Base-by-base conservation (phyloP, 2,329 filamentous ascomycete species). In the Fusarium sp. region DNA sequence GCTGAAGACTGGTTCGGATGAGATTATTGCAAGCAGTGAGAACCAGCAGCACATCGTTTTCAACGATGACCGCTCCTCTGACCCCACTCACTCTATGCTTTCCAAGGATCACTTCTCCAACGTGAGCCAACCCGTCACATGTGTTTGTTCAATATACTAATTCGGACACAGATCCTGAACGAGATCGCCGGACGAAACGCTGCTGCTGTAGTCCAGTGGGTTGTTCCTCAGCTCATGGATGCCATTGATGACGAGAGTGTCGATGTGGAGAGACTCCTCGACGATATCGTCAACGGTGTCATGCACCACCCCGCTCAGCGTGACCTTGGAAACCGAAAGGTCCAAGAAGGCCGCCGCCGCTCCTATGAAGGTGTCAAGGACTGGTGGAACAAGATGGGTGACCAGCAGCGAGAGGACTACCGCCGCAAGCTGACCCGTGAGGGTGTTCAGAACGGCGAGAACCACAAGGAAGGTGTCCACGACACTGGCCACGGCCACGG, bases 71-170 rank as follows among this genome's bases (percentile, higher is more conserved):
- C 66, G 86, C 51, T 91, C 83, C 66, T 89, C 88, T 20, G 91
- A 97, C 75, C 95, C 94, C 0, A 97, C 94, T 2, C 94, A 97
- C 82, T 96, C 93, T 20, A 97, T 97, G 94, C 83, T 97, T 52
- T 94, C 93, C 61, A 97, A 97, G 82, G 94, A 97, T 74, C 94
- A 97, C 80, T 97, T 97, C 79, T 92, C 91, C 67, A 96, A 96
- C 75, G 84, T 91, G 77, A 79, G 84, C 72, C 22, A 7, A 22
- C 40, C 13, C 13, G 9, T 19, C 39, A 26, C 19, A 39, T 8
- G 2, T 22, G 8, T n/a, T 11, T 17, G 3, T 11, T 7, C 10
- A 3, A 10, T 11, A 28, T 7, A 43, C 51, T 61, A 24, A 71
- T 60, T 26, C 13, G 8, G 3, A 6, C 20, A 5, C 62, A 87